Conservation (phyloP, 345 rosid species). For the Rubroshorea leprosula region DNA sequence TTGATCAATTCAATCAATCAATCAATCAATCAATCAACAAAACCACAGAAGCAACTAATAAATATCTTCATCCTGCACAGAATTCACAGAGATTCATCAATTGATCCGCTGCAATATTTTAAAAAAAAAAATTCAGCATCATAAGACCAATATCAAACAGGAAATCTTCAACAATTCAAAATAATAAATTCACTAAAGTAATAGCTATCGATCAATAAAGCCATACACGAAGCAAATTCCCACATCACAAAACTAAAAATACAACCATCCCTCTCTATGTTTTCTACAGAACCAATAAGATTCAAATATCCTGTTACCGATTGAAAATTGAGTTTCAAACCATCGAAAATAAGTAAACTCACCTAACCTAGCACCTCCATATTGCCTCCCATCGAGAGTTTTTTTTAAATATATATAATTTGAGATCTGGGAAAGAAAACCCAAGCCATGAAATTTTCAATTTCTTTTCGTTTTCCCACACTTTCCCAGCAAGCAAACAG, state of each 20-base stretch:
- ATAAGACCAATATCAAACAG: neutral
- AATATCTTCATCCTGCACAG: conserved; percentile 47
- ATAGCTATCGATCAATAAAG: no score
- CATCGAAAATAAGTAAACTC: neutral
- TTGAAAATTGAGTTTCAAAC: neutral
- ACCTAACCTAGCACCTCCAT: neutral
- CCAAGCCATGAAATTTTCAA: neutral
- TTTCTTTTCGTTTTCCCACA: conserved; percentile 14
- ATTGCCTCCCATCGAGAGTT: neutral
- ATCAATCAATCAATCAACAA: conserved; percentile 52
- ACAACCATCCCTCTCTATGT: no score
- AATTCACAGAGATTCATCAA: conserved; percentile 11
- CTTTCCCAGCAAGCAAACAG: conserved; percentile 20
- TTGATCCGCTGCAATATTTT: conserved; percentile 20
- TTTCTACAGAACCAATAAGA: neutral
- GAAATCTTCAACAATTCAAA: neutral
- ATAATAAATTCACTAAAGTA: no score
- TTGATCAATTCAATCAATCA: conserved; percentile 7
- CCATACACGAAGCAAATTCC: neutral
- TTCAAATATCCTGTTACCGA: neutral
- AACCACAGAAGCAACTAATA: conserved; percentile 49
- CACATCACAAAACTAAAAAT: no score
- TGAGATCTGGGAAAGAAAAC: neutral
- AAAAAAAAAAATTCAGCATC: conserved; percentile 17
- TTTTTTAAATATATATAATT: no score